These are phyloP conservation scores for Leptoxyphium fumago DNA, from an alignment of 2,329 filamentous ascomycete genomes.

Conservation along the genomic window DNA sequence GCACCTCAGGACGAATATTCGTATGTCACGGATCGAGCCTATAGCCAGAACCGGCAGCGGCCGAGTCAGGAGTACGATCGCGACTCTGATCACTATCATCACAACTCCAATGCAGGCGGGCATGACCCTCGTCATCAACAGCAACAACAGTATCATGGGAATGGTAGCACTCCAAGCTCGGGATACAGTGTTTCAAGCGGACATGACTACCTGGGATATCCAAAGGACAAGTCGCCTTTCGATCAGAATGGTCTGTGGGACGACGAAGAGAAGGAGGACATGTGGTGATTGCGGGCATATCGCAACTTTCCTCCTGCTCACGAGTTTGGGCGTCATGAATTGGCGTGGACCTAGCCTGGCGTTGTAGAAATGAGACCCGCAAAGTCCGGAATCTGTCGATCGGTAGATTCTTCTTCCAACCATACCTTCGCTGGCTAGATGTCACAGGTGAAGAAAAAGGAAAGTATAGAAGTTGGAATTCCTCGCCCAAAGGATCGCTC, in stretches of 20 bases:
- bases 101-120: neutral
- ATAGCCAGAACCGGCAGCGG: neutral
- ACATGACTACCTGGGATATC: constrained; percentile 21
- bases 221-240: constrained; percentile 13
- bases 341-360: too few species aligned
- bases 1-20: neutral
- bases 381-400: neutral
- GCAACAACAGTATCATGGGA: neutral
- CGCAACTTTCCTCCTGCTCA: too few species aligned
- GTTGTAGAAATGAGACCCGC: neutral
- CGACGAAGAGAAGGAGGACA: constrained; percentile 16
- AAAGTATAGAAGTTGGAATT: too few species aligned
- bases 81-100: neutral
- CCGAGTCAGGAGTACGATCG: neutral
- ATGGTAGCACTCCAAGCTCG: neutral
- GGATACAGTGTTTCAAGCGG: constrained; percentile 20
- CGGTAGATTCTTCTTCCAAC: too few species aligned
- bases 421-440: too few species aligned
- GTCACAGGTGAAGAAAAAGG: too few species aligned
- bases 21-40: neutral
- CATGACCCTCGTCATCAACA: constrained; percentile 6
- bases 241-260: constrained; percentile 17
- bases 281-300: constrained; percentile 12
- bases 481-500: too few species aligned
- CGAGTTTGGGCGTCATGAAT: too few species aligned